Evolutionary conservation across 352 stramenopile genomes (phyloP).

Genomic region (Phytophthora pinifolia): DNA sequence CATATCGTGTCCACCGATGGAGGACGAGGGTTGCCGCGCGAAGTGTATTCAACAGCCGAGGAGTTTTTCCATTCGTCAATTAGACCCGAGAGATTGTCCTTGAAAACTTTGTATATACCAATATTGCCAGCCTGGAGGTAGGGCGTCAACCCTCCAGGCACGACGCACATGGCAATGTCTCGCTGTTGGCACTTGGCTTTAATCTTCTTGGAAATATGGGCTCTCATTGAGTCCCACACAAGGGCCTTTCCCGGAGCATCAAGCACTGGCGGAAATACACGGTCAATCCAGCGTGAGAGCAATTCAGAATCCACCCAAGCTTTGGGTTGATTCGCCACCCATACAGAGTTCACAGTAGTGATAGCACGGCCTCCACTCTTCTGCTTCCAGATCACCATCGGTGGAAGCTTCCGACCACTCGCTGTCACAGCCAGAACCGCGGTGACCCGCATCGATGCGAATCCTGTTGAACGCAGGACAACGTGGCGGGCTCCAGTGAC

Average conservation of each 20-base stretch:
- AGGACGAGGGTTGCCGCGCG: background rate
- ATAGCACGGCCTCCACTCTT: too few relatives aligned
- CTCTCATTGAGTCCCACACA: constrained; percentile 9
- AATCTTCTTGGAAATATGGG: constrained; percentile 7
- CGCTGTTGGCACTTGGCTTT: constrained; percentile 5
- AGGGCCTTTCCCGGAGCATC: constrained; percentile 1
- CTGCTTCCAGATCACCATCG: too few relatives aligned
- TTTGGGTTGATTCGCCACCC: background rate
- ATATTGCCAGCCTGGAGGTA: constrained; percentile 8
- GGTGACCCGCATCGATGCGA: background rate
- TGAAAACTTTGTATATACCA: constrained; percentile 9
- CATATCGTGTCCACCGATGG: background rate
- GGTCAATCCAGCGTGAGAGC: constrained; percentile 10
- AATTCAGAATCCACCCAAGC: constrained; percentile 2
- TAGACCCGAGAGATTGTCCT: background rate
- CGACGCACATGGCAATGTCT: constrained; percentile 6
- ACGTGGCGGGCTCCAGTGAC: too few relatives aligned
- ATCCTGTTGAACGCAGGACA: background rate
- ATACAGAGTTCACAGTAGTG: too few relatives aligned
- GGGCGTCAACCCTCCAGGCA: constrained; percentile 3
- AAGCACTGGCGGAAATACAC: constrained; percentile 4
- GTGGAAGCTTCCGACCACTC: constrained; percentile 1
- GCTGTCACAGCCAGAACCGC: constrained; percentile 3
- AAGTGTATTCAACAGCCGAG: background rate
- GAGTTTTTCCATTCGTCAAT: background rate